Percentiles rank a stretch among this genome's conserved stretches.
phyloP scores from a whole-genome alignment of 768 basidiomycete genomes.

The Hemileccinum impolitum region DNA sequence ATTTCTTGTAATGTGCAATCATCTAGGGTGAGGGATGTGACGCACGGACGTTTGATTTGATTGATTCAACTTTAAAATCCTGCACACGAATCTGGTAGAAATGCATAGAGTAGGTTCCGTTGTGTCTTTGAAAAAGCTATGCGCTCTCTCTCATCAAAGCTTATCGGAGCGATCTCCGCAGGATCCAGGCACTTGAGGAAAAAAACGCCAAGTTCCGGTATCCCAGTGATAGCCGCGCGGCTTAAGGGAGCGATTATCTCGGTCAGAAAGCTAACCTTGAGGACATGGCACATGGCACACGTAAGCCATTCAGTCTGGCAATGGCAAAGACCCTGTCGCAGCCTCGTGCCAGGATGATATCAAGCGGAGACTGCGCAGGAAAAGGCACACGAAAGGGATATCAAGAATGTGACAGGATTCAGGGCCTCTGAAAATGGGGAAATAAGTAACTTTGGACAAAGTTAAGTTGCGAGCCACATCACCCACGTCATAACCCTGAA shows the following conservation, averaged over 20 bases:
- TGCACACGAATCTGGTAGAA: slow-evolving; percentile 9
- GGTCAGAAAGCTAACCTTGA: slow-evolving; percentile 29
- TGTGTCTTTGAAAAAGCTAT: background rate
- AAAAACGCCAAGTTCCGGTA: slow-evolving; percentile 12
- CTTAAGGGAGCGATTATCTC: slow-evolving; percentile 11
- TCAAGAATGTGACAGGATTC: slow-evolving; percentile 11
- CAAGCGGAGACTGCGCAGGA: background rate
- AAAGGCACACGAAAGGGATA: slow-evolving; percentile 17
- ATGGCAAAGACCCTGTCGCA: slow-evolving; percentile 13
- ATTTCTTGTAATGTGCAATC: slow-evolving; percentile 16
- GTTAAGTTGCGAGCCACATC: slow-evolving; percentile 22
- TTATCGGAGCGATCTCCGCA: slow-evolving; percentile 28
- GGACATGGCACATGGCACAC: slow-evolving; percentile 13
- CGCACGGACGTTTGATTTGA: background rate
- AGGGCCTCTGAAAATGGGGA: slow-evolving; percentile 13
- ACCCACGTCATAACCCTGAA: slow-evolving; percentile 27
- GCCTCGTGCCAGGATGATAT: slow-evolving; percentile 17
- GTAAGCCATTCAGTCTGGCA: slow-evolving; percentile 20
- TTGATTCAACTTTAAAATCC: slow-evolving; percentile 13
- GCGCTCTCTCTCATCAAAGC: slow-evolving; percentile 14
- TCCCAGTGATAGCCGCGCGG: slow-evolving; percentile 13
- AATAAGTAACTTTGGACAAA: slow-evolving; percentile 13
- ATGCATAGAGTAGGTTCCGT: slow-evolving; percentile 5
- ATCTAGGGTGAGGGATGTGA: slow-evolving; percentile 1
- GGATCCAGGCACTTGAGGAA: slow-evolving; percentile 20